phyloP scores from a whole-genome alignment of 2,329 filamentous ascomycete species.

The Calonectria ilicicola region DNA sequence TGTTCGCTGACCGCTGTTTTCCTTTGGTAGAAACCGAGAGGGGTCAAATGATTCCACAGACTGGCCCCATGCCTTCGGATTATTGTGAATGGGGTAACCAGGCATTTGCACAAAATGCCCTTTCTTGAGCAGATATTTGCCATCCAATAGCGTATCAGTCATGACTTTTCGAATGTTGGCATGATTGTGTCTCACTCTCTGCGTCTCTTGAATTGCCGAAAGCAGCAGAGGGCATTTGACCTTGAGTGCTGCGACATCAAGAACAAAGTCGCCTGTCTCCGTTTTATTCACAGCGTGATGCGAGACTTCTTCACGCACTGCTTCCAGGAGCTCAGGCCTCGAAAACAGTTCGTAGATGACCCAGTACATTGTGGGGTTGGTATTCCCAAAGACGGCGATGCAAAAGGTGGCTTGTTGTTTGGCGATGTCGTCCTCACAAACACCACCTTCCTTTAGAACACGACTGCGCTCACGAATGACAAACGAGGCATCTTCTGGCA shows the following conservation, averaged over 20 bases:
- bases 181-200: slow-evolving; percentile 25
- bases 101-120: slow-evolving; percentile 52
- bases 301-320: slow-evolving; percentile 23
- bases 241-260: slow-evolving; percentile 30
- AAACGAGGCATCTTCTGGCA: slow-evolving; percentile 28
- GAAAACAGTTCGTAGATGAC: slow-evolving; percentile 34
- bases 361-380: slow-evolving; percentile 30
- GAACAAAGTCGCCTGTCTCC: slow-evolving; percentile 3
- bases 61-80: slow-evolving; percentile 48
- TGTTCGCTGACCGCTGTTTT: slow-evolving; percentile 17
- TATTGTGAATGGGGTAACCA: slow-evolving; percentile 44
- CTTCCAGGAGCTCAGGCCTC: slow-evolving; percentile 15
- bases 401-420: slow-evolving; percentile 34
- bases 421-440: slow-evolving; percentile 26
- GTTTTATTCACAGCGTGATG: slow-evolving; percentile 16
- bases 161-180: slow-evolving; percentile 41
- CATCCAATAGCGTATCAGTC: slow-evolving; percentile 49
- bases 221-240: slow-evolving; percentile 28
- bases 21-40: slow-evolving; percentile 27
- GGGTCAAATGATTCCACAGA: slow-evolving; percentile 39
- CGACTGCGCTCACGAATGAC: slow-evolving; percentile 23
- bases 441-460: slow-evolving; percentile 22
- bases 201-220: slow-evolving; percentile 28
- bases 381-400: slow-evolving; percentile 31
- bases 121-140: slow-evolving; percentile 49